Percentiles rank a stretch among this genome's conserved stretches.
These are phyloP conservation scores for Misopates orontium DNA, from an alignment of 257 asterid genomes.

Conservation along the genomic window DNA sequence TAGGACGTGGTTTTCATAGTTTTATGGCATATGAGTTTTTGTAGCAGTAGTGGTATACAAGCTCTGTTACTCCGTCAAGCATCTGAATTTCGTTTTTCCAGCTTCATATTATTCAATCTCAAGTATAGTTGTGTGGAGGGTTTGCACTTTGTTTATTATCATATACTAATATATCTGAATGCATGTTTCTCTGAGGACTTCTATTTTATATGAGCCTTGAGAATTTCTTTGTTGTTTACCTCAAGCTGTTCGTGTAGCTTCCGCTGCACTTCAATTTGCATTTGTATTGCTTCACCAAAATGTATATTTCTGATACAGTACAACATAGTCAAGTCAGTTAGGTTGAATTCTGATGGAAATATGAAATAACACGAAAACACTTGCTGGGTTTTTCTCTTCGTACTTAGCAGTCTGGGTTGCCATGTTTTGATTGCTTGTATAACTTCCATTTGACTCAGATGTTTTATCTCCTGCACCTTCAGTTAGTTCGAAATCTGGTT, in stretches of 20 bases:
- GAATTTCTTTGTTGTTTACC: conserved; percentile 39
- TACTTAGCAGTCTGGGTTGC: conserved; percentile 63
- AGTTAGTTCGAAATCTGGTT: conserved; percentile 29
- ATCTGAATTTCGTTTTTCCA: not conserved
- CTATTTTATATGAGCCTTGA: conserved; percentile 1
- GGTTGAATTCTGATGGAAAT: conserved; percentile 4
- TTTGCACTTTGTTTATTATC: conserved; percentile 6
- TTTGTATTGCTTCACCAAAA: conserved; percentile 68
- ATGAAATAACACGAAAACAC: conserved; percentile 17
- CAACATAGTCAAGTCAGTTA: conserved; percentile 23
- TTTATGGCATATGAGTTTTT: not conserved
- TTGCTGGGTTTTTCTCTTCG: conserved; percentile 24
- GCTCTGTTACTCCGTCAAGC: conserved; percentile 9
- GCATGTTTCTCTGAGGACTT: not conserved
- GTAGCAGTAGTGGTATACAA: conserved; percentile 12
- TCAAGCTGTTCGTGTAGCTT: conserved; percentile 85
- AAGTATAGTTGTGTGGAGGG: conserved; percentile 10
- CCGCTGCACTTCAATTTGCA: conserved; percentile 88
- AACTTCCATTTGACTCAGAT: conserved; percentile 54
- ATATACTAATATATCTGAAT: not conserved
- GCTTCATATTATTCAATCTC: not conserved
- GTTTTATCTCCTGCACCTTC: conserved; percentile 59
- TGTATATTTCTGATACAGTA: conserved; percentile 60
- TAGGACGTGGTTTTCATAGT: not conserved
- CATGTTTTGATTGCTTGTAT: conserved; percentile 44